Base-by-base conservation (phyloP, 2,329 filamentous ascomycete genomes). In the Thyridium curvatum region DNA sequence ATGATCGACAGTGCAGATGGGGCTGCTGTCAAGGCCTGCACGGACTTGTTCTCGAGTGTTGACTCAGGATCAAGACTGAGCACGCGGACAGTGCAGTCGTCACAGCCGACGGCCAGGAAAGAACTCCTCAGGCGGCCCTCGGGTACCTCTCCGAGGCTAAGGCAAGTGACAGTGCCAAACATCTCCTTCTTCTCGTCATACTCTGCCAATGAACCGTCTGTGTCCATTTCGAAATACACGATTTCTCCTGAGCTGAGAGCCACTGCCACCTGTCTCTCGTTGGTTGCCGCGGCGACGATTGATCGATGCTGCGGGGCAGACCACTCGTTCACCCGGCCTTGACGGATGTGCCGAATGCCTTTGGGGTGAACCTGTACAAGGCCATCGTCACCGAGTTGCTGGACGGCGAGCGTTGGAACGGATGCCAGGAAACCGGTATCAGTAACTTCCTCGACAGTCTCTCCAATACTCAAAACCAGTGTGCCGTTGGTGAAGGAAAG, bases 201-300 rank as follows among this genome's bases (percentile, higher is more conserved):
- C 64, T 97, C 91, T 28, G 88, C 88, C 26, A 97, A 71, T 4
- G 86, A 86, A 21, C 90, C 90, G 60, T 97, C 91, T 0, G 79
- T 76, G 53, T 96, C 93, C 80, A 96, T 91, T 59, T 98, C 94
- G 51, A 98, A 98, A 57, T 97, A 98, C 32, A 95, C 86, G 46
- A 98, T 91, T 60, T 98, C 93, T 30, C 91, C 91, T 8, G 90
- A 96, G 56, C 90, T 97, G 18, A 99, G 71, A 1, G 93, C 93
- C 36, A 97, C 83, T 4, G 89, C 89, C 18, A 98, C 87, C 62
- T 99, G 93, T 32, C 86, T 80, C 52, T 91, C 82, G 54, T 98
- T 99, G 13, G 91, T 93, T 2, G 91, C 84, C 28, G 91, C 94
- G 8, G 91, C 88, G 34, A 97, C 89, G 47, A 98, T 97, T 0